Evolutionary conservation across 768 basidiomycete genomes (phyloP).

Genomic region (Xerocomellus chrysenteron): DNA sequence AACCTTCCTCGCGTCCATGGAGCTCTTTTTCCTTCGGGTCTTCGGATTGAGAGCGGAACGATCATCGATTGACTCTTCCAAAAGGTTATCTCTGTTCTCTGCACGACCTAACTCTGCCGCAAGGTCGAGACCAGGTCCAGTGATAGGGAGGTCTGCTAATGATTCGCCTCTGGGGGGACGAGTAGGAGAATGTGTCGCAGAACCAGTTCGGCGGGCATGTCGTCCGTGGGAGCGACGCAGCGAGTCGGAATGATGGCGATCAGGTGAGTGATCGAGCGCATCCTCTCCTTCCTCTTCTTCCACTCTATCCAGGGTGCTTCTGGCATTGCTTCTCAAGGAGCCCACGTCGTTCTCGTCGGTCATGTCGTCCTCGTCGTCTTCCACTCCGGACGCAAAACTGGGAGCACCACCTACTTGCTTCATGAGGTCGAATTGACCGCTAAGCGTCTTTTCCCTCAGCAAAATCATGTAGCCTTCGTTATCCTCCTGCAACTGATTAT

Average conservation of each 20-base stretch:
- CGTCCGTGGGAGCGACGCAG: constrained; percentile 42
- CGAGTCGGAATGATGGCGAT: constrained; percentile 38
- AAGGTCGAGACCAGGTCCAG: constrained; percentile 85
- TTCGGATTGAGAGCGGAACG: constrained; percentile 45
- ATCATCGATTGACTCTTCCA: constrained; percentile 54
- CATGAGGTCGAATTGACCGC: constrained; percentile 79
- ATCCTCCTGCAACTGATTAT: constrained; percentile 87
- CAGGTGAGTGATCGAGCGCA: constrained; percentile 39
- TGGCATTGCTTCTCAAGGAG: constrained; percentile 55
- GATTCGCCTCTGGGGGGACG: constrained; percentile 61
- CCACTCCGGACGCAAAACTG: constrained; percentile 40
- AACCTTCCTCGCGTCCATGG: constrained; percentile 31
- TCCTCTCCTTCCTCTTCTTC: constrained; percentile 51
- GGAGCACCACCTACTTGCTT: constrained; percentile 58
- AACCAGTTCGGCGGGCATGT: constrained; percentile 54
- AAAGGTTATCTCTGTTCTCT: constrained; percentile 80
- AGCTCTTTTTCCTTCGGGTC: constrained; percentile 43
- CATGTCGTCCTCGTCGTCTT: constrained; percentile 32
- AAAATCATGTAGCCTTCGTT: constrained; percentile 97
- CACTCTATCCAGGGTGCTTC: constrained; percentile 61
- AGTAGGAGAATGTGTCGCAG: constrained; percentile 46
- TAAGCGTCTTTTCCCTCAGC: constrained; percentile 86
- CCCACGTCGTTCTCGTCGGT: constrained; percentile 47
- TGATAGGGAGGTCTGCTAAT: constrained; percentile 82
- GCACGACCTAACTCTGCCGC: constrained; percentile 91